Conservation (phyloP, 2,329 filamentous ascomycete genomes). For the Thielaviopsis musarum region DNA sequence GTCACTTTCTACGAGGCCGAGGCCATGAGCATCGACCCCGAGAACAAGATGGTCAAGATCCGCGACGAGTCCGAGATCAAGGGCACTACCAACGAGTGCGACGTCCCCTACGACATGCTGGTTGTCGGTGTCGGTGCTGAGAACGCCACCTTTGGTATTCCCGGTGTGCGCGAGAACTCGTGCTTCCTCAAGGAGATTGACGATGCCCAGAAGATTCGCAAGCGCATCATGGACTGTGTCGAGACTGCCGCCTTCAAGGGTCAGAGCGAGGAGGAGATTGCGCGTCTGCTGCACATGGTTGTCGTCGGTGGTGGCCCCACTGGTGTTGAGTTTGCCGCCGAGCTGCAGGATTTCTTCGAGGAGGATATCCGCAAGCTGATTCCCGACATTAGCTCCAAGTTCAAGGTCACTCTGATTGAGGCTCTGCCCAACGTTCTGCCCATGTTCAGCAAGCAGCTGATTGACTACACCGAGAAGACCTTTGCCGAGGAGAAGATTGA, state of each 20-base stretch:
- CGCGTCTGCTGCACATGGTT: slow-evolving; percentile 95
- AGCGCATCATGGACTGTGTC: slow-evolving; percentile 99
- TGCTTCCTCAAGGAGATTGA: slow-evolving; percentile 98
- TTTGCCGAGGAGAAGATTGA: slow-evolving; percentile 98
- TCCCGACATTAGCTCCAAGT: slow-evolving; percentile 83
- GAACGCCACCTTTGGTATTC: slow-evolving; percentile 96
- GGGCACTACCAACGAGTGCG: slow-evolving; percentile 63
- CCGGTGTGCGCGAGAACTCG: slow-evolving; percentile 83
- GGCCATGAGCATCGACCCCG: slow-evolving; percentile 84
- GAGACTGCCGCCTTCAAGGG: slow-evolving; percentile 98
- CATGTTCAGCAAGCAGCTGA: slow-evolving; percentile 97
- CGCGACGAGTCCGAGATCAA: slow-evolving; percentile 88
- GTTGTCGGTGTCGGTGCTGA: slow-evolving; percentile 94
- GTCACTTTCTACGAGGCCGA: slow-evolving; percentile 98
- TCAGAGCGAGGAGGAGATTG: slow-evolving; percentile 71
- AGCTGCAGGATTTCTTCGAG: slow-evolving; percentile 98
- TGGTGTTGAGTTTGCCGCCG: slow-evolving; percentile 94
- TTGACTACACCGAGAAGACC: slow-evolving; percentile 97
- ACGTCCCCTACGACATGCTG: slow-evolving; percentile 95
- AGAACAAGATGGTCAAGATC: slow-evolving; percentile 76
- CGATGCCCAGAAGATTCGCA: slow-evolving; percentile 90
- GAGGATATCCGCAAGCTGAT: slow-evolving; percentile 97
- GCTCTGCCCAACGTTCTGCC: slow-evolving; percentile 91
- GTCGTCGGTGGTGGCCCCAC: slow-evolving; percentile 87
- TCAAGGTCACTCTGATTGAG: slow-evolving; percentile 95